phyloP scores from a whole-genome alignment of 305 asterid species.

The Nicotiana rustica region DNA sequence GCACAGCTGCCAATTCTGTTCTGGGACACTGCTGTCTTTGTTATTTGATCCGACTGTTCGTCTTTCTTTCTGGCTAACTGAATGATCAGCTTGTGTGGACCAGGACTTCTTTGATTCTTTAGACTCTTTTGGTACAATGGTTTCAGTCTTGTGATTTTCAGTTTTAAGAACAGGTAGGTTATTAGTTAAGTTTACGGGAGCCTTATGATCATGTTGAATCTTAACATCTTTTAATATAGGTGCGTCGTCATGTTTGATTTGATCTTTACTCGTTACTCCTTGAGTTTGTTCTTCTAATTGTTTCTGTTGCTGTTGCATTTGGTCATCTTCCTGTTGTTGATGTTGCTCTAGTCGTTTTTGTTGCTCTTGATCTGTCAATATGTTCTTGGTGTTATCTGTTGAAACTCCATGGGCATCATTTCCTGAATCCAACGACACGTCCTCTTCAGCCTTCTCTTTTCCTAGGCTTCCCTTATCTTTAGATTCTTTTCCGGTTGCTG shows the following conservation, averaged over 20 bases:
- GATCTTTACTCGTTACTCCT: slow-evolving; percentile 59
- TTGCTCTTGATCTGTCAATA: slow-evolving; percentile 68
- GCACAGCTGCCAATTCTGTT: slow-evolving; percentile 67
- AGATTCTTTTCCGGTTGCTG: not conserved
- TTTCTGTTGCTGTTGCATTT: slow-evolving; percentile 46
- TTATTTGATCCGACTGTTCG: slow-evolving; percentile 51
- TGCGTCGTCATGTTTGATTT: slow-evolving; percentile 63
- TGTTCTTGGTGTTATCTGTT: slow-evolving; percentile 38
- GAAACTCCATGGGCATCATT: slow-evolving; percentile 34
- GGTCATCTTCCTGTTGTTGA: slow-evolving; percentile 64
- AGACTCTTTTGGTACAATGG: slow-evolving; percentile 57
- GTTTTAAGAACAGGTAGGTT: slow-evolving; percentile 26
- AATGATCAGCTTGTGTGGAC: slow-evolving; percentile 75
- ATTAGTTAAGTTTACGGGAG: not conserved
- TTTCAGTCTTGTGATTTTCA: slow-evolving; percentile 33
- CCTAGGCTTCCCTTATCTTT: slow-evolving; percentile 34
- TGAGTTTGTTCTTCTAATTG: slow-evolving; percentile 44
- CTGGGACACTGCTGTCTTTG: slow-evolving; percentile 42
- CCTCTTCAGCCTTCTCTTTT: slow-evolving; percentile 38
- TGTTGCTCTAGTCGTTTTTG: slow-evolving; percentile 62
- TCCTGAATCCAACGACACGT: slow-evolving; percentile 29
- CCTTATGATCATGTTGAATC: slow-evolving; percentile 13
- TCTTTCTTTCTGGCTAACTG: slow-evolving; percentile 74
- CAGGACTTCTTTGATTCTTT: slow-evolving; percentile 65
- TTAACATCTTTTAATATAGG: slow-evolving; percentile 11